Conservation (phyloP, 106 monocot genomes). For the Dioscorea dumetorum region DNA sequence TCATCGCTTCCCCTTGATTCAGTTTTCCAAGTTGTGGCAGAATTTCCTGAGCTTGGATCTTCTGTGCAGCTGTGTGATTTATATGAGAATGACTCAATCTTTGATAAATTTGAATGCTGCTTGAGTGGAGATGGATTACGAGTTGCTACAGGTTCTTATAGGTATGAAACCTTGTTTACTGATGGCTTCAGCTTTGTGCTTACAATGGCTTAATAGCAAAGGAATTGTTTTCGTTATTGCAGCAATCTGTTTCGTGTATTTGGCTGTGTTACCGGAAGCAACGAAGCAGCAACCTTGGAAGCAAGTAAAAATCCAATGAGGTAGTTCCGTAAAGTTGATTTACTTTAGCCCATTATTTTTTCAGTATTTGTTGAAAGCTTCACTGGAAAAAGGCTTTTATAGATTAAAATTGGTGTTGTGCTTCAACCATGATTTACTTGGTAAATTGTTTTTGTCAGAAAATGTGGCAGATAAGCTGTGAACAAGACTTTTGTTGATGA, state of each 20-base stretch:
- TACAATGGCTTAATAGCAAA: too few relatives aligned
- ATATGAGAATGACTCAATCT: slow-evolving; percentile 96
- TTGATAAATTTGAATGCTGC: slow-evolving; percentile 98
- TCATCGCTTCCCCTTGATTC: too few relatives aligned
- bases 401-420: too few relatives aligned
- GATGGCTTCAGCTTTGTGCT: too few relatives aligned
- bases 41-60: neutral
- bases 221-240: slow-evolving; percentile 4
- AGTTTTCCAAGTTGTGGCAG: too few relatives aligned
- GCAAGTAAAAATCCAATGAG: slow-evolving; percentile 91
- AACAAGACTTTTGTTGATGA: too few relatives aligned
- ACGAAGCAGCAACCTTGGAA: slow-evolving; percentile 79
- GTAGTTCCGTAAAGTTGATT: slow-evolving; percentile 19
- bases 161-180: slow-evolving; percentile 20
- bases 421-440: too few relatives aligned
- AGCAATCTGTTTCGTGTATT: slow-evolving; percentile 98
- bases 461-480: too few relatives aligned
- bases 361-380: too few relatives aligned
- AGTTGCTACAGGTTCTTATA: slow-evolving; percentile 93
- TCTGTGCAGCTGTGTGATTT: slow-evolving; percentile 76
- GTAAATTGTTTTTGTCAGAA: too few relatives aligned
- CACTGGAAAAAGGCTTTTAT: too few relatives aligned
- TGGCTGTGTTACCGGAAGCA: slow-evolving; percentile 73
- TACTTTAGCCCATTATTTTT: too few relatives aligned
- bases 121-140: slow-evolving; percentile 79